A percentile compares a stretch with the other conserved stretches of the same genome.
Evolutionary conservation across 2,329 filamentous ascomycete genomes (phyloP).

Genomic region (Aspergillus clavatus): DNA sequence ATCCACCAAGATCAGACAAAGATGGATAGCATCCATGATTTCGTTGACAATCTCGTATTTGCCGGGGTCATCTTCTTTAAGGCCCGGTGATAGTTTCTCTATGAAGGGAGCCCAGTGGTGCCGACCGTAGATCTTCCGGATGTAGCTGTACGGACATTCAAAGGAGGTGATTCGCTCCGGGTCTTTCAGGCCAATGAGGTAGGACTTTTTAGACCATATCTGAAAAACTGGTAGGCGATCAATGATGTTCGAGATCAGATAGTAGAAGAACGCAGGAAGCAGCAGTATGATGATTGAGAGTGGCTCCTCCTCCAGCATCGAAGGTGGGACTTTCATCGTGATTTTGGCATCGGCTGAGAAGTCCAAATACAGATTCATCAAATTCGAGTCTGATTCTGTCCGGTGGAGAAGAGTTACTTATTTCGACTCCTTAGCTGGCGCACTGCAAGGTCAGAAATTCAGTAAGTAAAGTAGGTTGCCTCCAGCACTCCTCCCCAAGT

Average conservation of each 20-base stretch:
- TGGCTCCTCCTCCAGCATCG: neutral
- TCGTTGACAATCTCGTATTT: slow-evolving; percentile 18
- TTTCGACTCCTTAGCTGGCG: too few species aligned
- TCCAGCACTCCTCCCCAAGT: too few species aligned
- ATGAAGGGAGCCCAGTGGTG: slow-evolving; percentile 21
- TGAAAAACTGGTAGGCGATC: slow-evolving; percentile 10
- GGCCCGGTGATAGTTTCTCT: slow-evolving; percentile 14
- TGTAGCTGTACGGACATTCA: slow-evolving; percentile 19
- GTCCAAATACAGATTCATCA: too few species aligned
- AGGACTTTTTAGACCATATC: slow-evolving; percentile 10
- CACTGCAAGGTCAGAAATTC: too few species aligned
- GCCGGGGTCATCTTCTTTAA: slow-evolving; percentile 11
- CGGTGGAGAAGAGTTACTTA: too few species aligned
- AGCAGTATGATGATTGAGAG: neutral
- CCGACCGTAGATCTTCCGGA: slow-evolving; percentile 18
- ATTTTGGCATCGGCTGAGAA: too few species aligned
- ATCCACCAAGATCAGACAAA: slow-evolving; percentile 23
- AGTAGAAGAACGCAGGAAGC: slow-evolving; percentile 4
- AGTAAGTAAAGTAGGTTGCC: too few species aligned
- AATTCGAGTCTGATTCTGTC: too few species aligned
- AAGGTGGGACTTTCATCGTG: too few species aligned
- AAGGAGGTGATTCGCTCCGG: slow-evolving; percentile 12
- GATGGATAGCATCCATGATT: slow-evolving; percentile 22
- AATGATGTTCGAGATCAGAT: slow-evolving; percentile 7
- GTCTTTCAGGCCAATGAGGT: slow-evolving; percentile 14